Evolutionary conservation across 768 basidiomycete species (phyloP), one percentile per base, ranked within the genome.

Genomic region (Clitopilus hobsonii): DNA sequence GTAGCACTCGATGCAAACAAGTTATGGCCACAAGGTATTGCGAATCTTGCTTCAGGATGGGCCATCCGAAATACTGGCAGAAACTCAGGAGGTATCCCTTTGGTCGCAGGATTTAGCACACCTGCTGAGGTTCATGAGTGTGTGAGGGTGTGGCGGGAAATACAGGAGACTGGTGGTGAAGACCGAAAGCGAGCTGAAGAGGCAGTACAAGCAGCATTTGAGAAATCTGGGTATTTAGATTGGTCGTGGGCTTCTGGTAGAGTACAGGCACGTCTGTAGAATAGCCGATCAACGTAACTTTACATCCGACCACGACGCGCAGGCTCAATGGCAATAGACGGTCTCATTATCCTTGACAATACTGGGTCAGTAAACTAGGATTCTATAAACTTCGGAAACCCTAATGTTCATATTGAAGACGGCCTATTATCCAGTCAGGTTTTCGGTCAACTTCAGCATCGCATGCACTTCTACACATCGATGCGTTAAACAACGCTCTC

Each of bases 401-500:
- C 41, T 45, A 45, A 45, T 45, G 41, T 45, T 45, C 5, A 45
- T 45, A 20, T 27, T 48, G 54, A 68, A 86, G 83, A 54, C 81
- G 83, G 47, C 85, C 94, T 23, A 89, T 97, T 60, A 90, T 95
- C 60, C 91, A 94, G 71, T 94, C 94, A 26, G 89, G 89, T 36
- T 97, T 95, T 71, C 85, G 89, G 53, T 85, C 85, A 16, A 85
- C 83, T 41, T 79, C 88, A 10, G 70, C 88, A 0, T 84, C 87
- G 1, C 94, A 93, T 68, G 87, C 94, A 1, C 75, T 94, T 6
- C 73, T 94, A 1, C 92, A 94, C 66, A 86, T 95, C 60, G 92
- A 94, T 67, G 84, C 92, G 1, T 76, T 90, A 58, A 94, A 89
- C 69, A 83, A 78, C 54, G 88, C 90, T 1, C 71, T 88, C 20